These are phyloP conservation scores for Cucurbitaria berberidis DNA, from an alignment of 2,329 filamentous ascomycete species.

Conservation along the genomic window DNA sequence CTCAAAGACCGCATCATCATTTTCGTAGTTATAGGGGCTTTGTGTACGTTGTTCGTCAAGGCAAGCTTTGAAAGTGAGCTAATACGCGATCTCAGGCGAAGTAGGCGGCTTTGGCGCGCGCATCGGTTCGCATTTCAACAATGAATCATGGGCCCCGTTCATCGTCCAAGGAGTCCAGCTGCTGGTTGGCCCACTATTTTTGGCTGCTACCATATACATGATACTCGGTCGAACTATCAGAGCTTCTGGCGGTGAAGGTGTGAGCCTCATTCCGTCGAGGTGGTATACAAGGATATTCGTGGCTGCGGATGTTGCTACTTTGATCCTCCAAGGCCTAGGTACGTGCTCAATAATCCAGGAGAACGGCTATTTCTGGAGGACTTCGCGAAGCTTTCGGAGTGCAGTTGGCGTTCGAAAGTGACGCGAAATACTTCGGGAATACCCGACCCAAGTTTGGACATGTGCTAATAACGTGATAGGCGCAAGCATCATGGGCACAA, in stretches of 20 bases:
- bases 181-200: constrained; percentile 54
- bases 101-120: constrained; percentile 51
- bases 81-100: constrained; percentile 40
- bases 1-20: constrained; percentile 27
- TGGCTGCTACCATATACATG: constrained; percentile 57
- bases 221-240: constrained; percentile 51
- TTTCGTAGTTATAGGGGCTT: constrained; percentile 35
- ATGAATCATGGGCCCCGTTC: constrained; percentile 48
- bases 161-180: constrained; percentile 51
- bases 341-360: neutral
- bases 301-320: constrained; percentile 34
- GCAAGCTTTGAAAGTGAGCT: neutral
- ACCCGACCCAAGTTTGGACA: neutral
- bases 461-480: constrained; percentile 18
- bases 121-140: constrained; percentile 46
- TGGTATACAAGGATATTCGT: constrained; percentile 42
- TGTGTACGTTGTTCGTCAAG: constrained; percentile 22
- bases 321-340: constrained; percentile 42
- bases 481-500: constrained; percentile 42
- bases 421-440: neutral
- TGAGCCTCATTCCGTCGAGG: constrained; percentile 33
- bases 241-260: constrained; percentile 31
- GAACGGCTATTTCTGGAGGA: neutral
- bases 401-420: neutral
- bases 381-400: neutral